Percentiles rank a stretch among this genome's conserved stretches.
phyloP scores from a whole-genome alignment of 148 eudicot species.

The Pharnaceum exiguum region DNA sequence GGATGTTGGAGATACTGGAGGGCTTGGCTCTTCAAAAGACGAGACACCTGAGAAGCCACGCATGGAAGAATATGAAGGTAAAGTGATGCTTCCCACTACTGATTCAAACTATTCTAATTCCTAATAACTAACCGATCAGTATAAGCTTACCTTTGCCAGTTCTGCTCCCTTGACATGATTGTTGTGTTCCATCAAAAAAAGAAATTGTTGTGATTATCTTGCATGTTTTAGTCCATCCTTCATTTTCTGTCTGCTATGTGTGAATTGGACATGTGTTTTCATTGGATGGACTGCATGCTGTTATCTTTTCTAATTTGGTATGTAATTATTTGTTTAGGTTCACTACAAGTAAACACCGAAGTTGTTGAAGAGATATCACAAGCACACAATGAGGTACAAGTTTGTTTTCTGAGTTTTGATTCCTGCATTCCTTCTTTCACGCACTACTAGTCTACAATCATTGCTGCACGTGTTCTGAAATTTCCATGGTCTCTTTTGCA shows the following conservation, averaged over 20 bases:
- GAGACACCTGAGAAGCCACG: conserved; percentile 19
- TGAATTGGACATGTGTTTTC: not conserved
- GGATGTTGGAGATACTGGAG: conserved; percentile 31
- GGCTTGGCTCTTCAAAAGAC: conserved; percentile 20
- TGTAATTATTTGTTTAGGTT: conserved; percentile 25
- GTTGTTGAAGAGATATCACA: conserved; percentile 29
- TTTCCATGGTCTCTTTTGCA: conserved; percentile 16
- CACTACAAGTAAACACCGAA: conserved; percentile 23
- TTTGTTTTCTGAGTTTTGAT: conserved; percentile 5
- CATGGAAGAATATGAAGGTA: conserved; percentile 30
- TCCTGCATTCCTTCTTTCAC: not conserved
- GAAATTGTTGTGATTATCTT: too few species aligned
- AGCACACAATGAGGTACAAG: conserved; percentile 42
- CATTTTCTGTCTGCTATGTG: too few species aligned
- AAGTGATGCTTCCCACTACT: not conserved
- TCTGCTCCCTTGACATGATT: too few species aligned
- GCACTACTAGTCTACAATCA: too few species aligned
- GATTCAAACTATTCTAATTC: not conserved
- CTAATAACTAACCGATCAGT: too few species aligned
- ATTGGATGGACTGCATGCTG: not conserved
- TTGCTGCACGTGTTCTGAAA: too few species aligned
- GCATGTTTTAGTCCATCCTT: too few species aligned
- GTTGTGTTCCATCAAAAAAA: too few species aligned
- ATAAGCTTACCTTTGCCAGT: too few species aligned
- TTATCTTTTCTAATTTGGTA: not conserved